phyloP scores from a whole-genome alignment of 176 grass and related monocot species.

The Puya raimondii region DNA sequence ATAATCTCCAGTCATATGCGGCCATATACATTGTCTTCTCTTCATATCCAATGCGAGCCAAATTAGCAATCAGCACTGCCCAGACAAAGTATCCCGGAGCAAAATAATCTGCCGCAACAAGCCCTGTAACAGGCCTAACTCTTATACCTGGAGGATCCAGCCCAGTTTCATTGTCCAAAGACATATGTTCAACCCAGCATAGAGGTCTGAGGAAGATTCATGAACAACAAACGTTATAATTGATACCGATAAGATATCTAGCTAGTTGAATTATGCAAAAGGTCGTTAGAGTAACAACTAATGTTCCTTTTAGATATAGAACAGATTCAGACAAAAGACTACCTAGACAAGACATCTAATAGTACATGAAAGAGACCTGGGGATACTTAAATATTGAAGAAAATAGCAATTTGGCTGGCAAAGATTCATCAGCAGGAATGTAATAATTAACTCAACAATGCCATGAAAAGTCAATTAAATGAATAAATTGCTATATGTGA shows the following conservation, averaged over 20 bases:
- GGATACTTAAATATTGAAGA: no score
- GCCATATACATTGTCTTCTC: conserved; percentile 99
- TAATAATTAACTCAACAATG: no score
- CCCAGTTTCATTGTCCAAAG: conserved; percentile 95
- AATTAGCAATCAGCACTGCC: conserved; percentile 96
- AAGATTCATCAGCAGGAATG: no score
- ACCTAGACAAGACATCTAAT: background rate
- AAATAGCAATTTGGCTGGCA: no score
- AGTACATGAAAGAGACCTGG: no score
- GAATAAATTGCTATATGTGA: no score
- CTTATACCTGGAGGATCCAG: conserved; percentile 85
- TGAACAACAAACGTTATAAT: conserved; percentile 1
- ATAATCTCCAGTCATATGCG: conserved; percentile 97
- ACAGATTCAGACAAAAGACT: background rate
- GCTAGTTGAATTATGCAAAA: background rate
- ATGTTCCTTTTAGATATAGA: conserved; percentile 2
- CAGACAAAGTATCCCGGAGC: conserved; percentile 99
- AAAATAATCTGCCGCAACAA: conserved; percentile 98
- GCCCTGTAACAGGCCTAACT: conserved; percentile 78
- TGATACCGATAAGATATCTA: background rate
- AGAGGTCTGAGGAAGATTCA: conserved; percentile 59
- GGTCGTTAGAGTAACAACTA: background rate
- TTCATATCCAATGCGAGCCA: conserved; percentile 97
- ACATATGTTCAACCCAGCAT: conserved; percentile 99
- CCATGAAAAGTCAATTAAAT: no score